phyloP scores from a whole-genome alignment of 352 stramenopile species.

The Phytophthora pini region DNA sequence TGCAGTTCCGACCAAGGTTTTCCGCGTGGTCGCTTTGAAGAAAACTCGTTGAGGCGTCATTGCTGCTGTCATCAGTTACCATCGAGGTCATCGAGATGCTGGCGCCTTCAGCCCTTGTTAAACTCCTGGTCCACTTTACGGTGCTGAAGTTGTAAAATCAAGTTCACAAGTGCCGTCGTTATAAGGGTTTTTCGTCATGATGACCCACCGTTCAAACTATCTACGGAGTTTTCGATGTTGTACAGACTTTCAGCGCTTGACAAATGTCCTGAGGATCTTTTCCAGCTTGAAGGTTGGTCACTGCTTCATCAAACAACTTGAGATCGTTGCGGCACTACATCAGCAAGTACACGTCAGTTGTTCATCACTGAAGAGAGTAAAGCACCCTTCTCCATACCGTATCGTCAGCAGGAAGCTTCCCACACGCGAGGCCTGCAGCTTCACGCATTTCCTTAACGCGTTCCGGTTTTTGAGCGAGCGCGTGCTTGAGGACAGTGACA shows the following conservation, averaged over 20 bases:
- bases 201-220: no score
- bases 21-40: no score
- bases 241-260: constrained; percentile 58
- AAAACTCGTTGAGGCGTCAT: no score
- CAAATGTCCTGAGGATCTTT: constrained; percentile 76
- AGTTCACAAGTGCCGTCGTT: no score
- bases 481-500: constrained; percentile 66
- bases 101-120: no score
- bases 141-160: no score
- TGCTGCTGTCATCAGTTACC: no score
- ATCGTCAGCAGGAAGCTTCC: constrained; percentile 66
- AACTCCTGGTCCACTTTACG: no score
- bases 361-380: not conserved
- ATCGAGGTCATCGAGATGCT: no score
- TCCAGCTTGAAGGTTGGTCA: constrained; percentile 52
- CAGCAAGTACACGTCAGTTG: constrained; percentile 7
- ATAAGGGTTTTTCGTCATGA: no score
- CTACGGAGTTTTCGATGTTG: constrained; percentile 8
- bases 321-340: constrained; percentile 67
- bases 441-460: constrained; percentile 68
- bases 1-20: no score
- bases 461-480: constrained; percentile 60
- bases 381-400: constrained; percentile 38
- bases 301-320: constrained; percentile 68
- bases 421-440: constrained; percentile 66